phyloP scores from a whole-genome alignment of 2,329 filamentous ascomycete genomes.

The Daldinia sp. region DNA sequence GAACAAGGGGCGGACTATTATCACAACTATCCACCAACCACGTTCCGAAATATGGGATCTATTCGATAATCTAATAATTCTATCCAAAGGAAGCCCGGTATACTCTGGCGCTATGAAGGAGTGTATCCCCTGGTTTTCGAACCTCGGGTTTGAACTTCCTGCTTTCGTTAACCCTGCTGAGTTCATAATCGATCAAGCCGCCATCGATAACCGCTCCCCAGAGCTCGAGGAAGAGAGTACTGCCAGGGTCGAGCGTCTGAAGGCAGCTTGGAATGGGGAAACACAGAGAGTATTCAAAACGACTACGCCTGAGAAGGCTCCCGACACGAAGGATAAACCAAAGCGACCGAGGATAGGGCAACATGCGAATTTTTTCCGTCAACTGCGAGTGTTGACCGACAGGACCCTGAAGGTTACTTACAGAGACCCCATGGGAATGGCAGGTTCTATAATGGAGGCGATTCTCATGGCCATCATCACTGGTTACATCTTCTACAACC shows the following conservation, averaged over 20 bases:
- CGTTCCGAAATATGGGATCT: slow-evolving; percentile 81
- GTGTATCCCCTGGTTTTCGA: slow-evolving; percentile 71
- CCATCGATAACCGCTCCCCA: slow-evolving; percentile 74
- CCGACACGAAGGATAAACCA: slow-evolving; percentile 15
- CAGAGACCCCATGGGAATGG: slow-evolving; percentile 79
- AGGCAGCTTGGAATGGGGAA: slow-evolving; percentile 64
- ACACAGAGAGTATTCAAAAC: slow-evolving; percentile 43
- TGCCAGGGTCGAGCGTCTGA: slow-evolving; percentile 67
- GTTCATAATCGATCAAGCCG: slow-evolving; percentile 76
- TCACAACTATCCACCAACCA: slow-evolving; percentile 80
- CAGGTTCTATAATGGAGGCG: slow-evolving; percentile 74
- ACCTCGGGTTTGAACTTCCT: slow-evolving; percentile 67
- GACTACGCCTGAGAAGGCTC: slow-evolving; percentile 33
- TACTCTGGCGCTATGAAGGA: slow-evolving; percentile 69
- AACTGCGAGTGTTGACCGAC: slow-evolving; percentile 71
- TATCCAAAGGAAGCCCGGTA: slow-evolving; percentile 72
- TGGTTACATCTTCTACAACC: slow-evolving; percentile 75
- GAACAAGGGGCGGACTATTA: slow-evolving; percentile 72
- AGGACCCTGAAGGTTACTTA: slow-evolving; percentile 76
- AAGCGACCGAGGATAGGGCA: slow-evolving; percentile 43
- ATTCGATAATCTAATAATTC: slow-evolving; percentile 75
- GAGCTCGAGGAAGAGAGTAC: slow-evolving; percentile 69
- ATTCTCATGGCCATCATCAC: slow-evolving; percentile 74
- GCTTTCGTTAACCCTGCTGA: slow-evolving; percentile 82
- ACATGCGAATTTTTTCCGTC: slow-evolving; percentile 67